Evolutionary conservation across 768 basidiomycete genomes (phyloP), one percentile per base, ranked within the genome.

Genomic region (Psilocybe cyanescens): DNA sequence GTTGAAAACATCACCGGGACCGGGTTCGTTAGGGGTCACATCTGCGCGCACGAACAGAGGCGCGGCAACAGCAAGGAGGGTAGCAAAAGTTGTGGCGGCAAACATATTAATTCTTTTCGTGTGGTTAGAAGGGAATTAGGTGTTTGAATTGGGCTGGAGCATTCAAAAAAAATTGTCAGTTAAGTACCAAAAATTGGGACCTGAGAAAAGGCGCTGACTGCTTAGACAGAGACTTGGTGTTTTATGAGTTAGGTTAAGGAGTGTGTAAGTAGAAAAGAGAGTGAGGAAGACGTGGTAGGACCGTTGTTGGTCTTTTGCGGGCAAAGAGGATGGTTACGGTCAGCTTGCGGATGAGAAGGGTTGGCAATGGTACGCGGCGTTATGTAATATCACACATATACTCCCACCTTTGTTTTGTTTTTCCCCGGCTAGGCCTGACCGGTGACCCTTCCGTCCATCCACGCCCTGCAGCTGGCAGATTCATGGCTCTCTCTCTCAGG

Each of bases 11-110:
- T 81, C 75, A 45, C 84, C 84, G 6, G 90, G 89, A 6, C 79
- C 78, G 24, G 93, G 91, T 28, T 73, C 79, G 54, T 69, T 80
- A 45, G 93, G 92, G 6, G 64, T 71, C 16, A 86, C 85, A 41
- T 86, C 83, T 14, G 89, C 90, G 53, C 72, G 79, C n/a, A 76
- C 85, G 37, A 74, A 57, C 16, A 79, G 67, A 51, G 78, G 66
- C 30, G 78, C 70, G 16, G 74, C 67, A 28, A 79, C 67, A 49
- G 75, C 74, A 53, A 81, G 60, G 56, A 83, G 68, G 60, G 77
- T 70, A 45, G 79, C 71, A 57, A 79, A 67, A 53, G 76, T 69
- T 63, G 74, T 64, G 63, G 73, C 70, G 52, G 72, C 62, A 67
- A 81, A 77, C 81, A 83, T 82, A 39, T 65, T 66, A 39, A 31